Conservation (phyloP, 257 asterid species). For the Jacaranda mimosifolia region DNA sequence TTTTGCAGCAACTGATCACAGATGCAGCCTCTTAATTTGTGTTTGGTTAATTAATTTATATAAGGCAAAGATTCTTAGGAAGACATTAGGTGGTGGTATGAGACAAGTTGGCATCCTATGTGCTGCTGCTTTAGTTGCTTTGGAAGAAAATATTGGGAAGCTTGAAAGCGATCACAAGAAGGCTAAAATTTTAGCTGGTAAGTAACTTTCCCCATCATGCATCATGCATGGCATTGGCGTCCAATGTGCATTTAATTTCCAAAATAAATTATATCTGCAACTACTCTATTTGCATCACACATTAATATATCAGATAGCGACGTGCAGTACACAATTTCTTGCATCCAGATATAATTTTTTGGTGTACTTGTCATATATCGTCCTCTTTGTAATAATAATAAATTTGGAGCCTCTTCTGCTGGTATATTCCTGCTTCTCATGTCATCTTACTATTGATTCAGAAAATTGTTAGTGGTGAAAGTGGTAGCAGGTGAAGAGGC, state of each 20-base stretch:
- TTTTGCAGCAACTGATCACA: constrained; percentile 13
- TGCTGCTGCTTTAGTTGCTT: constrained; percentile 89
- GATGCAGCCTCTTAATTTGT: constrained; percentile 4
- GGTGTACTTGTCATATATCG: too few relatives aligned
- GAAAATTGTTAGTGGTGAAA: too few relatives aligned
- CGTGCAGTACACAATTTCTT: constrained; percentile 72
- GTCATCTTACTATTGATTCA: too few relatives aligned
- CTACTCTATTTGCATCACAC: neutral
- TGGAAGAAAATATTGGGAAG: constrained; percentile 78
- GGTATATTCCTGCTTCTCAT: too few relatives aligned
- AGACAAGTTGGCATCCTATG: constrained; percentile 93
- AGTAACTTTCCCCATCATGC: neutral
- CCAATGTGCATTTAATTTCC: neutral
- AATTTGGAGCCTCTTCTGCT: too few relatives aligned
- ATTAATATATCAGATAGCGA: constrained; percentile 58
- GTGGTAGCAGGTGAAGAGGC: too few relatives aligned
- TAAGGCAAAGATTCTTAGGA: constrained; percentile 89
- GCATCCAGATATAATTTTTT: constrained; percentile 70
- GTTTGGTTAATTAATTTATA: neutral
- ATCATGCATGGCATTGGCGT: too few relatives aligned
- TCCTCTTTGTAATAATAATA: too few relatives aligned
- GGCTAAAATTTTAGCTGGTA: constrained; percentile 89
- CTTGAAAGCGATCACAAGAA: constrained; percentile 87
- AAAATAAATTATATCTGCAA: too few relatives aligned
- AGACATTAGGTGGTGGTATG: constrained; percentile 98